Evolutionary conservation across 2,329 filamentous ascomycete genomes (phyloP).

Genomic region (Colletotrichum sp.): DNA sequence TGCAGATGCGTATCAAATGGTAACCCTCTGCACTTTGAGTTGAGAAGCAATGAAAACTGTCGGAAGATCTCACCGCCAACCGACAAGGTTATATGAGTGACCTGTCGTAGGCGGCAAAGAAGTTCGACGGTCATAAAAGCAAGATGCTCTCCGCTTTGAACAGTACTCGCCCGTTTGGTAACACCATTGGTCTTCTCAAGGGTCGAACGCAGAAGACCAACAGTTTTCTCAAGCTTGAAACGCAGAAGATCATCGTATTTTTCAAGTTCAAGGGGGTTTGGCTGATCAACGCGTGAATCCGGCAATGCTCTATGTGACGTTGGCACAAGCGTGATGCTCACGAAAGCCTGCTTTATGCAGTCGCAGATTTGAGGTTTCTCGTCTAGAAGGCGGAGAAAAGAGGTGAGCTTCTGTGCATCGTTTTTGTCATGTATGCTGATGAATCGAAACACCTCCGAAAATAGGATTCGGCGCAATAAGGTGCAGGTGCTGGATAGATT

Average conservation of each 20-base stretch:
- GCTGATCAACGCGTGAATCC: background rate
- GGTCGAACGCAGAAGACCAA: background rate
- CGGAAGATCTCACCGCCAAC: background rate
- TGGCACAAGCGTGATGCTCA: background rate
- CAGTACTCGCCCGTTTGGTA: background rate
- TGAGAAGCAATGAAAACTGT: background rate
- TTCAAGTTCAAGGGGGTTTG: background rate
- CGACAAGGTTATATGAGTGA: background rate
- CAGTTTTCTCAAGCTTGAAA: background rate
- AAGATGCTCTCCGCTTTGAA: background rate
- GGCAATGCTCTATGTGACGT: background rate
- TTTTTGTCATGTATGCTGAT: background rate
- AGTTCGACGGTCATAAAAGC: background rate
- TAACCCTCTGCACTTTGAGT: background rate
- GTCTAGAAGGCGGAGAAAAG: background rate
- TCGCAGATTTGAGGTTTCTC: background rate
- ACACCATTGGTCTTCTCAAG: background rate
- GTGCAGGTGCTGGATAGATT: background rate
- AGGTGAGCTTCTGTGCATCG: background rate
- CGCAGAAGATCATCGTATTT: background rate
- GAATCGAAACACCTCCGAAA: background rate
- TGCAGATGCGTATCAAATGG: background rate
- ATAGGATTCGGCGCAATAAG: background rate
- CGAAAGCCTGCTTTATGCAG: background rate
- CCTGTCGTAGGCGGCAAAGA: background rate